phyloP scores from a whole-genome alignment of 352 stramenopile genomes.

The Pythium chondricola region DNA sequence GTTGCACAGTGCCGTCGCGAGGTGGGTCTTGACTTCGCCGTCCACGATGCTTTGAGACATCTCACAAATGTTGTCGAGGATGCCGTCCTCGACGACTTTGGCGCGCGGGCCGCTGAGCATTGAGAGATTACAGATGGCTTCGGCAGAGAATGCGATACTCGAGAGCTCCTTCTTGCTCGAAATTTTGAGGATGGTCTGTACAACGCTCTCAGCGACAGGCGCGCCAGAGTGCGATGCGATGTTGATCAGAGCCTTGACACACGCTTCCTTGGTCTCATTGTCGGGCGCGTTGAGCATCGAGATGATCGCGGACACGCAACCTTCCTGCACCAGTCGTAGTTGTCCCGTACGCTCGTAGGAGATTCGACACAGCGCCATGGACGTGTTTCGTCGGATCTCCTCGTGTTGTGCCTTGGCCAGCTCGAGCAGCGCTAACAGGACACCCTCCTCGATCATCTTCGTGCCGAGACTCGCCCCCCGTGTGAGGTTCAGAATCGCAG shows the following conservation, averaged over 20 bases:
- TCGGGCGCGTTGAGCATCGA: conserved; percentile 82
- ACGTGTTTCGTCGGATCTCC: conserved; percentile 78
- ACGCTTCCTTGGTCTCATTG: conserved; percentile 75
- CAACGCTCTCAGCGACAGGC: conserved; percentile 62
- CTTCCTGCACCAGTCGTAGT: conserved; percentile 70
- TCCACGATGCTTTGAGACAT: conserved; percentile 37
- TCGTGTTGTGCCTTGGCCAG: conserved; percentile 75
- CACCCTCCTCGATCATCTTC: conserved; percentile 72
- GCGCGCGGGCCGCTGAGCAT: conserved; percentile 53
- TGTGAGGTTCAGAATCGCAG: conserved; percentile 74
- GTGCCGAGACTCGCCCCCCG: conserved; percentile 35
- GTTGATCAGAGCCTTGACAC: conserved; percentile 83
- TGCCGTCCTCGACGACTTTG: conserved; percentile 75
- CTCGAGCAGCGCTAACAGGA: conserved; percentile 61
- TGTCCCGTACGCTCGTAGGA: conserved; percentile 71
- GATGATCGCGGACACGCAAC: conserved; percentile 74
- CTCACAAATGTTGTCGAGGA: conserved; percentile 71
- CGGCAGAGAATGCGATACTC: conserved; percentile 49
- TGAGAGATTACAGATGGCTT: conserved; percentile 78
- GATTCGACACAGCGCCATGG: conserved; percentile 76
- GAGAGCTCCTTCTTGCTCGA: conserved; percentile 54
- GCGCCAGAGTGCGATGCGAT: conserved; percentile 63
- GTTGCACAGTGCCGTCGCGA: conserved; percentile 74
- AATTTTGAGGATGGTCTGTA: conserved; percentile 74
- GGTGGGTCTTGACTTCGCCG: conserved; percentile 39